phyloP scores from a whole-genome alignment of 495 filamentous ascomycete genomes.

The Endocarpon pusillum region DNA sequence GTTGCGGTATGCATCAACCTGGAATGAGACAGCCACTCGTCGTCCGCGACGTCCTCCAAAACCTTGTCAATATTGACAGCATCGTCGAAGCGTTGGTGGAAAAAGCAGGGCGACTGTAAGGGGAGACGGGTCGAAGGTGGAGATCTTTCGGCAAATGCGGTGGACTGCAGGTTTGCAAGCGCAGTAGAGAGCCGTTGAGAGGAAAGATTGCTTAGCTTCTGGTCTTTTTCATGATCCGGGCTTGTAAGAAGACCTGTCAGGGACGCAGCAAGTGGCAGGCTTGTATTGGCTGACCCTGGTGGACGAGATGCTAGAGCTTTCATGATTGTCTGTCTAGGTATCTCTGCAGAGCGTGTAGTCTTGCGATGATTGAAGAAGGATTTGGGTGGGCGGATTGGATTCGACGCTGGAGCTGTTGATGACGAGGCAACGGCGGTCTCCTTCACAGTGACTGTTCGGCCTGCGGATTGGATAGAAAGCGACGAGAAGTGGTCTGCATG shows the following conservation, averaged over 20 bases:
- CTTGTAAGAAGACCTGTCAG: conserved; percentile 27
- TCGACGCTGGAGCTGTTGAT: conserved; percentile 2
- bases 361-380: conserved; percentile 35
- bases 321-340: conserved; percentile 73
- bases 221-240: conserved; percentile 24
- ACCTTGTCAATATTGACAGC: conserved; percentile 91
- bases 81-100: conserved; percentile 90
- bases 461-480: conserved; percentile 24
- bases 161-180: conserved; percentile 40
- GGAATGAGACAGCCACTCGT: conserved; percentile 83
- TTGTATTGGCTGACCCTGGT: conserved; percentile 34
- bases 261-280: conserved; percentile 28
- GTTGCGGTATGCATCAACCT: conserved; percentile 87
- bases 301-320: conserved; percentile 68
- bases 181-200: conserved; percentile 49
- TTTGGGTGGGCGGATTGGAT: conserved; percentile 17
- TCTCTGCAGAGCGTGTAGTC: conserved; percentile 48
- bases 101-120: conserved; percentile 86
- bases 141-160: conserved; percentile 25
- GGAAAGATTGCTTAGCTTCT: conserved; percentile 28
- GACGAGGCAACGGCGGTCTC: conserved; percentile 7
- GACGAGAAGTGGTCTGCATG: too few species aligned
- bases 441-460: conserved; percentile 17
- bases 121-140: conserved; percentile 45
- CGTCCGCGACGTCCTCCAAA: conserved; percentile 77